Evolutionary conservation across 192 early-diverging fungal genomes (phyloP).

Genomic region (Podila epigama): DNA sequence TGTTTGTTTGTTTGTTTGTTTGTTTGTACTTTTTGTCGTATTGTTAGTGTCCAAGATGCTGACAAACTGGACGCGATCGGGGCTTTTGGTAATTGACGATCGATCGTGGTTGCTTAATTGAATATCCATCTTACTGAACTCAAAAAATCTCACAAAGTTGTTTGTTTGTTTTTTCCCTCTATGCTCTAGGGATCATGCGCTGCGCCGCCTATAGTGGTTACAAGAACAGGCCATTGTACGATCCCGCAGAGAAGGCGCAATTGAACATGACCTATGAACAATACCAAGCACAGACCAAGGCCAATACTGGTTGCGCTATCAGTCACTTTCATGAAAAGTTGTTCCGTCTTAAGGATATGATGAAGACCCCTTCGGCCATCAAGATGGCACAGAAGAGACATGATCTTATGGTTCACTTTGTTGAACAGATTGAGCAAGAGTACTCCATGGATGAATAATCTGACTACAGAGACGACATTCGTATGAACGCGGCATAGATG

Average conservation of each 20-base stretch:
- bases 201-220: conserved; percentile 75
- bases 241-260: conserved; percentile 55
- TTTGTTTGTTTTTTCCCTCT: background rate
- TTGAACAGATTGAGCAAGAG: conserved; percentile 65
- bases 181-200: conserved; percentile 60
- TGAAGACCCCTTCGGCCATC: conserved; percentile 65
- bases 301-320: conserved; percentile 61
- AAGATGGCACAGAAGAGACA: conserved; percentile 66
- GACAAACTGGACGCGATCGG: conserved; percentile 78
- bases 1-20: no score
- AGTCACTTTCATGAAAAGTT: conserved; percentile 79
- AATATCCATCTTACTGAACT: background rate
- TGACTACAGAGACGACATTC: background rate
- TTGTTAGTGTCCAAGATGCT: conserved; percentile 75
- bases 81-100: conserved; percentile 75
- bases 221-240: conserved; percentile 65
- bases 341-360: conserved; percentile 65
- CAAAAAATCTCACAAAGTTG: background rate
- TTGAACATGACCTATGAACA: conserved; percentile 66
- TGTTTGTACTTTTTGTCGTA: no score
- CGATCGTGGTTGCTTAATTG: no score
- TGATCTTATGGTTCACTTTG: conserved; percentile 62
- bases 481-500: background rate
- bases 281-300: conserved; percentile 59
- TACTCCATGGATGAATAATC: conserved; percentile 51